Evolutionary conservation across 1,284 basidiomycete genomes (phyloP), one percentile per base, ranked within the genome.

Genomic region (Cutaneotrichosporon cutaneum): DNA sequence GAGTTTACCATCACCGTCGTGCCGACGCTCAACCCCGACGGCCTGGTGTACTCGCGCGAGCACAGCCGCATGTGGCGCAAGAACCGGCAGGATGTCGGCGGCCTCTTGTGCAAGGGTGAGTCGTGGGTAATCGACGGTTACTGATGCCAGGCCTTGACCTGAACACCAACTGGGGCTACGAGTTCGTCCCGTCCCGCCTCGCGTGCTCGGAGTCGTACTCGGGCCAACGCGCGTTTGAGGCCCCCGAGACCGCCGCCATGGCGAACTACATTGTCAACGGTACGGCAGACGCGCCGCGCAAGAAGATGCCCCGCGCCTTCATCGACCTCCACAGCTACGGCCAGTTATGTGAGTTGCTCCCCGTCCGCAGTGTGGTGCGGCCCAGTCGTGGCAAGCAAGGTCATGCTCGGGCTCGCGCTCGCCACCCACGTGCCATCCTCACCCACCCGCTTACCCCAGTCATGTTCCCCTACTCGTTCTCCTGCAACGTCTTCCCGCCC

Each of bases 261-360:
- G 87, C 87, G 1, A 84, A 87, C 65, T 91, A 87, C 71, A 80
- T 92, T 52, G 81, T 80, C 8, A 84, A 82, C 30, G 82, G 62
- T 51, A 67, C 65, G 5, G 24, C 11, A 9, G 44, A 24, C 21
- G 55, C 33, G 26, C 56, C 39, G 3, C 45, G 59, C 50, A n/a
- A 57, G 21, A 45, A 30, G 44, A 64, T 62, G 27, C 50, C 86
- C 21, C 77, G 73, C 65, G 80, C 82, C 2, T 92, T 89, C 71
- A 64, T 94, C 24, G 90, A 93, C 76, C 73, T 94, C 61, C 84
- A 92, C 68, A 88, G 85, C 68, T 94, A 92, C 72, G 90, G 90
- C 0, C 90, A 94, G 75, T 86, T 90, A 82, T 74, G 90, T 91
- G 69, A 65, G 87, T 83, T 13, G 3, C 53, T n/a, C 5, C 4